Evolutionary conservation across 352 stramenopile genomes (phyloP), one percentile per base, ranked within the genome.

Genomic region (Pythium coloratum): DNA sequence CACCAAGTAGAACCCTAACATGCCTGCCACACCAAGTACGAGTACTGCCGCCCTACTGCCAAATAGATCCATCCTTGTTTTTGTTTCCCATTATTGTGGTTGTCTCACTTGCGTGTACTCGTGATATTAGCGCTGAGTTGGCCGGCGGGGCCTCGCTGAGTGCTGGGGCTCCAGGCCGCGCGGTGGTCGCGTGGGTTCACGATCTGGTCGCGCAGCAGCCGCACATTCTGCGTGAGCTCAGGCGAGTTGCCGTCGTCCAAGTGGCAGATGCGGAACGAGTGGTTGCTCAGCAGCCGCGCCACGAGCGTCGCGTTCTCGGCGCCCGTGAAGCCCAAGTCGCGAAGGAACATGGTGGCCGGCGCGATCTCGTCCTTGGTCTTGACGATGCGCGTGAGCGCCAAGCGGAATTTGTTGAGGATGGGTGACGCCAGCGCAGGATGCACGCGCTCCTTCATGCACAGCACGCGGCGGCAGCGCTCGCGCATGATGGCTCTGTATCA

Each of bases 231-330:
- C 32, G 89, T 95, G 34, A 97, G 81, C 46, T 76, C 67, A 0
- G 84, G 78, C 12, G 82, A 77, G 58, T 96, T 96, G 71, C 78
- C 84, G 60, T 96, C 81, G 54, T 87, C 73, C 49, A 96, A 76
- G 59, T 92, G 80, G 70, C 85, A 93, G 63, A 97, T 94, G 76
- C 93, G 73, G 70, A 91, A 96, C 30, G 86, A 72, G 46, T 88
- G 79, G 8, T 78, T 87, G 71, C 84, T 91, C 47, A 97, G 73
- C 47, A 97, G 76, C 54, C 81, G 77, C 34, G 79, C 65, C 24
- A 92, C 75, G 28, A 92, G 60, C 62, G 81, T 77, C 24, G 74
- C 77, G 69, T 89, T 91, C 73, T 91, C 82, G 32, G 81, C 81
- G 40, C 79, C 81, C 2, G 75, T 93, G n/a, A 88, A 77, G 2